phyloP scores from a whole-genome alignment of 441 rosid genomes.

The Lagerstroemia fauriei region DNA sequence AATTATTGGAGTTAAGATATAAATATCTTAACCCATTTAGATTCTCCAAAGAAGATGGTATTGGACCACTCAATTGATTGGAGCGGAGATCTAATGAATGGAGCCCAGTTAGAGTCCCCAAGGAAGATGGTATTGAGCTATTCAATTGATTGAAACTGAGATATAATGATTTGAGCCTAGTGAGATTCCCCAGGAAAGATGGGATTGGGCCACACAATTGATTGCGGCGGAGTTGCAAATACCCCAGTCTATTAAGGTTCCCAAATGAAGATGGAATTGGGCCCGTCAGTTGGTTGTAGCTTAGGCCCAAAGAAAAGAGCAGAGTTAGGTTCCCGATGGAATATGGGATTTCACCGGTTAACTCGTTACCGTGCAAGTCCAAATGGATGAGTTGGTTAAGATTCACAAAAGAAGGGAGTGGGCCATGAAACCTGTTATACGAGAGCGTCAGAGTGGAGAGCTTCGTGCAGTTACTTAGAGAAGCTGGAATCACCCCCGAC shows the following conservation, averaged over 20 bases:
- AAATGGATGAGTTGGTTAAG: neutral
- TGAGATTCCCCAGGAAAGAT: neutral
- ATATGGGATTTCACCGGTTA: neutral
- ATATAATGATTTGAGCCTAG: neutral
- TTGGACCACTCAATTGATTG: neutral
- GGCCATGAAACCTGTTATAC: neutral
- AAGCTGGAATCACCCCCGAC: neutral
- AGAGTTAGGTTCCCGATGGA: neutral
- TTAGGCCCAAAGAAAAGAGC: neutral
- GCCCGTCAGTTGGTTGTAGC: neutral
- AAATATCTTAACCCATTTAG: neutral
- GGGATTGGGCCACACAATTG: conserved; percentile 16
- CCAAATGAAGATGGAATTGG: neutral
- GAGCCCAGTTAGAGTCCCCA: too few species aligned
- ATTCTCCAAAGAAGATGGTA: neutral
- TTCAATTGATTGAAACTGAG: neutral
- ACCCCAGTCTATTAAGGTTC: neutral
- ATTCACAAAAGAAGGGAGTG: neutral
- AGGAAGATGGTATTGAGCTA: neutral
- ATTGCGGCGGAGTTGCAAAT: neutral
- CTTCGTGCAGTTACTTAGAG: neutral
- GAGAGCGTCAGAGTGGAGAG: neutral
- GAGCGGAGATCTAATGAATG: neutral
- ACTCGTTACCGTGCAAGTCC: neutral
- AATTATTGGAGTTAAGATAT: neutral